Base-by-base conservation (phyloP, 352 stramenopile genomes). In the Phytophthora podocarpi region DNA sequence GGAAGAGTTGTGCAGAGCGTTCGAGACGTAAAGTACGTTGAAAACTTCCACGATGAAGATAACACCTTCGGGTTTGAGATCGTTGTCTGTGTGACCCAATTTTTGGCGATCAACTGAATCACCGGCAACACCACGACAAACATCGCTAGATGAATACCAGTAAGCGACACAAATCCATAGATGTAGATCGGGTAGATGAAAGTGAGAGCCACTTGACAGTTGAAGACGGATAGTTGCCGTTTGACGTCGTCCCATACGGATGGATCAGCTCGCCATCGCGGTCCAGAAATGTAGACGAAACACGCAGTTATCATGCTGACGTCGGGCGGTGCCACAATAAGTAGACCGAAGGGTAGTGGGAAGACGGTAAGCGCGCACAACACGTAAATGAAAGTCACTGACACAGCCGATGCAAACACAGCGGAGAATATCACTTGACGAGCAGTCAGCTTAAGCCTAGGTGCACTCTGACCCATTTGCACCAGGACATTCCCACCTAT, bases 1-100 rank as follows among this genome's bases (percentile, higher is more conserved):
- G 6, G 64, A 58, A 1, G 73, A 32, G 13, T 54, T 72, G 28
- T 78, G 62, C 46, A 86, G 72, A 21, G 64, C 75, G 15, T 66
- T 68, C 0, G 72, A 59, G 3, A 85, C 60, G 18, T 69, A 87
- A 1, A 87, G 42, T 30, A 75, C 52, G 49, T 85, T 72, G 43
- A 83, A 87, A 37, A 87, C 54, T 27, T 87, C 70, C 7, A 78
- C 69, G 18, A 82, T 81, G 51, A 87, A 82, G 13, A 82, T 76
- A 1, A 85, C 67, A 0, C 61, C 59, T 52, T 87, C 64, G 1
- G 78, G 67, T 26, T 80, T 76, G 8, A 61, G 23, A 30, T 82
- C 70, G 6, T 69, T 49, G 20, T 59, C 15, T 4, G 31, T 51
- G 18, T 66, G 47, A 73, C 75, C 59, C 52, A 65, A 47, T 86